phyloP scores from a whole-genome alignment of 306 rosid species.

The Medicago truncatula region DNA sequence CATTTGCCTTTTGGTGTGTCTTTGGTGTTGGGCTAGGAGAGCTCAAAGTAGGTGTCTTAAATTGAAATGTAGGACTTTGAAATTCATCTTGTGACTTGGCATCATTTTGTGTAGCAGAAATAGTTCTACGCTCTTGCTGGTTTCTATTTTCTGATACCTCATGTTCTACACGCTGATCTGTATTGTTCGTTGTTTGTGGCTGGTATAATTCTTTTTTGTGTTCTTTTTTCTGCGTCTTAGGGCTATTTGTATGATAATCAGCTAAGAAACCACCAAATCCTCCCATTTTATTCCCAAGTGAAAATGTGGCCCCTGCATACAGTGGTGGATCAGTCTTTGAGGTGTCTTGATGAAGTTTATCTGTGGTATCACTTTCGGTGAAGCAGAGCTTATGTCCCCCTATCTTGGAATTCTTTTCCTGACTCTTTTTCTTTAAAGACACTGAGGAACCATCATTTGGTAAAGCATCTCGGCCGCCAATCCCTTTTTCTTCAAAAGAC shows the following conservation, averaged over 20 bases:
- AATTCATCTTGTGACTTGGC: conserved; percentile 54
- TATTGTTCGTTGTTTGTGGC: conserved; percentile 48
- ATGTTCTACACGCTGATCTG: conserved; percentile 44
- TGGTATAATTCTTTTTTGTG: conserved; percentile 45
- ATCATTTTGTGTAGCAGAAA: conserved; percentile 47
- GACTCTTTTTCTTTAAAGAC: conserved; percentile 49
- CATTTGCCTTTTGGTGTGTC: conserved; percentile 44
- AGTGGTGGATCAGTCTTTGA: conserved; percentile 47
- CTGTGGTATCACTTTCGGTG: conserved; percentile 45
- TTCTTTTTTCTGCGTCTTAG: conserved; percentile 43
- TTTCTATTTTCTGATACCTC: conserved; percentile 53
- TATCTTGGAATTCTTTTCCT: conserved; percentile 44
- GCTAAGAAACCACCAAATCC: conserved; percentile 44
- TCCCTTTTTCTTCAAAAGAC: conserved; percentile 52
- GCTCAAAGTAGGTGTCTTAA: conserved; percentile 56
- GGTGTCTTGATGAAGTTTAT: conserved; percentile 48
- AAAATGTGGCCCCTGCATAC: conserved; percentile 46
- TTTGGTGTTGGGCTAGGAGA: conserved; percentile 61
- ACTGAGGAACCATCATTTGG: conserved; percentile 53
- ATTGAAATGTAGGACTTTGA: conserved; percentile 68
- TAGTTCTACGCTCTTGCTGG: conserved; percentile 47
- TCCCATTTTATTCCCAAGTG: conserved; percentile 45
- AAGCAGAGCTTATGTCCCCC: conserved; percentile 51
- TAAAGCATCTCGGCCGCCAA: conserved; percentile 44
- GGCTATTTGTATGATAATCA: conserved; percentile 49